A percentile compares a stretch with the other conserved stretches of the same genome.
These are phyloP conservation scores for Trichosporon sp. DNA, from an alignment of 1,284 basidiomycete genomes.

Conservation along the genomic window DNA sequence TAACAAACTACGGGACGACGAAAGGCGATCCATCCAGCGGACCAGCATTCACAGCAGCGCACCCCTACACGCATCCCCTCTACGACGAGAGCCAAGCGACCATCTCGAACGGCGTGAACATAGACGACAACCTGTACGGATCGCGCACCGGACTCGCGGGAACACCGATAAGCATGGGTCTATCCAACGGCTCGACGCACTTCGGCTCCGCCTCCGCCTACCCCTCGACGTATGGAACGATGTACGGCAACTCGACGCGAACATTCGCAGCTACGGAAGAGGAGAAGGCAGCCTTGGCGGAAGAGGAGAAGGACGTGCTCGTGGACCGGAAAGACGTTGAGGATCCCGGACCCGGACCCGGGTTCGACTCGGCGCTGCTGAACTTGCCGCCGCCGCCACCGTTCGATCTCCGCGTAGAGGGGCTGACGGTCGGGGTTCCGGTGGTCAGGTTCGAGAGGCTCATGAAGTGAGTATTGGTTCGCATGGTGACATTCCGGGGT, in stretches of 20 bases:
- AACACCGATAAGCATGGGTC: background rate
- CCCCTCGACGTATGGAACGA: background rate
- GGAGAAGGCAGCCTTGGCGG: slow-evolving; percentile 3
- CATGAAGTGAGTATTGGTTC: background rate
- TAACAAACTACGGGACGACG: too few relatives aligned
- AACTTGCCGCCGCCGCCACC: slow-evolving; percentile 55
- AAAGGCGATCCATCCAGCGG: too few relatives aligned
- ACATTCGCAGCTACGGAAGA: background rate
- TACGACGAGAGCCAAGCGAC: background rate
- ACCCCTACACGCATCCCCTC: background rate
- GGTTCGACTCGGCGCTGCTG: slow-evolving; percentile 34
- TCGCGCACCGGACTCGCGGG: background rate
- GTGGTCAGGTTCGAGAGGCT: slow-evolving; percentile 20
- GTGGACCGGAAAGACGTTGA: background rate
- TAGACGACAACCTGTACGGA: background rate
- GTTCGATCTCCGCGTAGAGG: slow-evolving; percentile 50
- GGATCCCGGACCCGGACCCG: background rate
- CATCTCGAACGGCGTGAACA: background rate
- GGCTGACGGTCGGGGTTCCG: slow-evolving; percentile 54
- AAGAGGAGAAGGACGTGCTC: slow-evolving; percentile 12
- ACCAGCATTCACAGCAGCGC: too few relatives aligned
- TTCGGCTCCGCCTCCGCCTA: too few relatives aligned
- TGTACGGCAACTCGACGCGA: background rate
- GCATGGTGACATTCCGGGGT: background rate
- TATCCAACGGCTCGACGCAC: too few relatives aligned